These are phyloP conservation scores for Aspergillus caelatus DNA, from an alignment of 2,329 filamentous ascomycete species.

Conservation along the genomic window DNA sequence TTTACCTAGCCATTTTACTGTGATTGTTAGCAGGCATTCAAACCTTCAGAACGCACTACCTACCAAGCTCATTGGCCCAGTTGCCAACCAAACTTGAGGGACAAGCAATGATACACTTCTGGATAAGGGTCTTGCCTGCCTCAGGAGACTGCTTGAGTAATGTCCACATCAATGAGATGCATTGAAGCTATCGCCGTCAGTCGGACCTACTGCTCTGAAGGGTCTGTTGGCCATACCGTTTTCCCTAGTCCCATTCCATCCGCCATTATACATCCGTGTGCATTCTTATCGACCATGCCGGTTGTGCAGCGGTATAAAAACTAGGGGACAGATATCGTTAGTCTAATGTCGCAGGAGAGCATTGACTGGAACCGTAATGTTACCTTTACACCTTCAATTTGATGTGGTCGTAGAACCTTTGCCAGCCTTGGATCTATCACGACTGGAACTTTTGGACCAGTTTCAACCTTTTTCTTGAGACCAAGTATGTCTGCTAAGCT, in stretches of 20 bases:
- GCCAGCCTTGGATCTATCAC: conserved; percentile 90
- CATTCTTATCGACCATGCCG: conserved; percentile 90
- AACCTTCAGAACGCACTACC: conserved; percentile 11
- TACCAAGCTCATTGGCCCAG: conserved; percentile 88
- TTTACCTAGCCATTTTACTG: conserved; percentile 88
- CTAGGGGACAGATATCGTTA: conserved; percentile 28
- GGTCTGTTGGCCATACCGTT: conserved; percentile 55
- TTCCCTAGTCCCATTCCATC: conserved; percentile 99
- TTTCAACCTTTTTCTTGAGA: conserved; percentile 85
- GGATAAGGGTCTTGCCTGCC: conserved; percentile 89
- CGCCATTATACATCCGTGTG: conserved; percentile 98
- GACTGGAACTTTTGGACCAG: conserved; percentile 88
- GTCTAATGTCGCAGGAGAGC: not conserved
- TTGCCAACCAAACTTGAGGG: conserved; percentile 95
- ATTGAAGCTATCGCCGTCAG: conserved; percentile 67
- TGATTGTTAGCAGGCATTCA: conserved; percentile 21
- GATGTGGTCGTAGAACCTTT: conserved; percentile 92
- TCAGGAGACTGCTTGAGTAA: conserved; percentile 93
- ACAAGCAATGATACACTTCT: conserved; percentile 96
- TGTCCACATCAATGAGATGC: conserved; percentile 96
- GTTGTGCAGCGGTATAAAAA: conserved; percentile 96
- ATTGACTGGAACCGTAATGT: not conserved
- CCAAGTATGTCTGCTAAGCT: conserved; percentile 93
- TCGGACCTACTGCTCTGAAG: not conserved
- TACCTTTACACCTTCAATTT: conserved; percentile 90